Base-by-base conservation (phyloP, 371 early-diverging fungal species). In the Syncephalastrum contaminatum region DNA sequence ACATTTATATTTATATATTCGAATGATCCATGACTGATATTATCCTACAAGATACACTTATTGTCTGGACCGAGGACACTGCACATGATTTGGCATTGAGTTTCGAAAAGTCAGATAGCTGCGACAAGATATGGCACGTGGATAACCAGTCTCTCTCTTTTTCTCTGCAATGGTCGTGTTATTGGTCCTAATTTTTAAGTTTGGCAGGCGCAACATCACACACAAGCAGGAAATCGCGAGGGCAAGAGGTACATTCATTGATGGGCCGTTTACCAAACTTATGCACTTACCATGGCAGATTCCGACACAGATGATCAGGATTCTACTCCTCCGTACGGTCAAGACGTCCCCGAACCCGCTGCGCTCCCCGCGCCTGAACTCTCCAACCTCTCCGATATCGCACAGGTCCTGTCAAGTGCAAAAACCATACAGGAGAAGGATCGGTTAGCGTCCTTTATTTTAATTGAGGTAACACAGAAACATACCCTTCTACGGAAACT, bases 1-100 rank as follows among this genome's bases (percentile, higher is more conserved):
- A 62, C 79, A 10, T 57, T 56, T 22, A 54, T 59, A 50, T 70
- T 69, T 12, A 4, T 73, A 77, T 19, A 65, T 8, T 20, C n/a
- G 20, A 36, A 14, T 8, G 25, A 25, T 8, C 68, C 69, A 54
- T 65, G 69, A 12, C 81, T 83, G 59, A 80, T 81, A 59, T 75
- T 77, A 12, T 30, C 20, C 47, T 18, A 21, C 14, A 73, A 93
- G 95, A 87, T 19, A 94, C 94, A 5, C 65, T 94, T 59, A 92
- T 96, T 70, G 88, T 92, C n/a, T 96, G 96, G 96, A 88, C 91
- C 14, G 94, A 95, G 53, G 85, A 83, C 7, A 77, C 80, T 25
- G 84, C 84, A 14, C 63, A 74, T 36, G 96, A 95, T 62, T 70
- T 93, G 19, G 96, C 97, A 4, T 76, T 97, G 27, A 93, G 94